Evolutionary conservation across 176 grass and related monocot genomes (phyloP).

Genomic region (Cenchrus purpureus): DNA sequence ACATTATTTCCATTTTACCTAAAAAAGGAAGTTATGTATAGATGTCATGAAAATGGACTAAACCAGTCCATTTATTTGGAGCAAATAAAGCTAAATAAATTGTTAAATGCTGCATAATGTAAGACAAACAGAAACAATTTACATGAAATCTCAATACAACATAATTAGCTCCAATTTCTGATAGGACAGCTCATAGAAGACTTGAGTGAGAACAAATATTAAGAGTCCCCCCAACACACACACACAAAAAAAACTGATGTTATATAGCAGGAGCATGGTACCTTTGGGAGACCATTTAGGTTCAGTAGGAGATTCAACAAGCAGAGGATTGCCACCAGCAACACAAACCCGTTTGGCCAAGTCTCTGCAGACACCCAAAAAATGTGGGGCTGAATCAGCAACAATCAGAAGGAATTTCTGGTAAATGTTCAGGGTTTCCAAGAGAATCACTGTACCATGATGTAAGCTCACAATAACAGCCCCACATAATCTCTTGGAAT

Average conservation of each 20-base stretch:
- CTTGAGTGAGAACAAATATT: neutral
- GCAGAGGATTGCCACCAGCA: constrained; percentile 70
- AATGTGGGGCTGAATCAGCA: constrained; percentile 5
- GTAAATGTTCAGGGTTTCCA: neutral
- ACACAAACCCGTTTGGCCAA: constrained; percentile 70
- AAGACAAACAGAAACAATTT: neutral
- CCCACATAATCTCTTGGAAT: neutral
- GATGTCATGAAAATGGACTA: neutral
- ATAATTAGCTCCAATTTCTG: neutral
- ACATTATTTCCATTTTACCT: neutral
- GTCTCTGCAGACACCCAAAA: constrained; percentile 59
- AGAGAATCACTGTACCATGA: neutral
- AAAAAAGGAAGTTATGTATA: neutral
- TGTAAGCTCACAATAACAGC: neutral
- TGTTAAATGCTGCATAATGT: neutral
- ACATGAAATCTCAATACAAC: neutral
- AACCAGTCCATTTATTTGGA: constrained; percentile 4
- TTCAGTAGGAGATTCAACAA: constrained; percentile 82
- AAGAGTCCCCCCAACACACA: neutral
- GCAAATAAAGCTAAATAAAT: neutral
- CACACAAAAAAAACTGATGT: neutral
- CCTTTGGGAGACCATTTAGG: constrained; percentile 98
- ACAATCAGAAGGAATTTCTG: neutral
- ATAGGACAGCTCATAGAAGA: neutral
- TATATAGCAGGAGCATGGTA: constrained; percentile 26